Base-by-base conservation (phyloP, 768 basidiomycete species). In the Suillus weaverae region DNA sequence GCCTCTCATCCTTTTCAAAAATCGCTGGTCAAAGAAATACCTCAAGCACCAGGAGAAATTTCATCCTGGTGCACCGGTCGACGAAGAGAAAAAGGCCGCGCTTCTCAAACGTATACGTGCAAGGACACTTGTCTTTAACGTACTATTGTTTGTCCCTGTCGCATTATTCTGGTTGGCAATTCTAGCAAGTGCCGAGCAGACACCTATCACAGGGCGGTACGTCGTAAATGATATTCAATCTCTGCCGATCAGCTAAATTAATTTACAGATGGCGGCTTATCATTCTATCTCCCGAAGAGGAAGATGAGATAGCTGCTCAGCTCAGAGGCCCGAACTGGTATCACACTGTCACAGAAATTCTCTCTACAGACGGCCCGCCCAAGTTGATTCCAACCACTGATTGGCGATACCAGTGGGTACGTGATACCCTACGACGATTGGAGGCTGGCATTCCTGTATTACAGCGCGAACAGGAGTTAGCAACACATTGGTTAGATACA, bases 331-430 rank as follows among this genome's bases (percentile, higher is more conserved):
- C 85, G 26, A 94, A 93, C 54, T 98, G 95, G 95, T 94, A 91
- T 76, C 80, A 83, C 66, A 89, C 93, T 43, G 90, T 98, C 22
- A 83, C 85, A 43, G 87, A 91, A 44, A 92, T 97, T 53, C 83
- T 98, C 14, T 81, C 89, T 8, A 73, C 84, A 65, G 84, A 90
- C 65, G 87, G 86, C 6, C 76, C 86, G 59, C 85, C 86, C 5
- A 80, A 80, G 50, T 81, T 92, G 43, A 82, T 99, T 61, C 85
- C 91, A 39, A 75, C 83, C 1, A 83, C 81, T 32, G 97, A 99
- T 77, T 99, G 97, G 97, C 86, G 96, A 64, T 91, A 92, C 73
- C 72, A 79, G 22, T 98, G 97, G 96, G 94, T 97, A 13, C 83
- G 85, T 62, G 83, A 87, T 22, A 94, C 92, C 2, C 79, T 98